Evolutionary conservation across 2,329 filamentous ascomycete genomes (phyloP), one percentile per base, ranked within the genome.

Genomic region (Xylariaceae sp.): DNA sequence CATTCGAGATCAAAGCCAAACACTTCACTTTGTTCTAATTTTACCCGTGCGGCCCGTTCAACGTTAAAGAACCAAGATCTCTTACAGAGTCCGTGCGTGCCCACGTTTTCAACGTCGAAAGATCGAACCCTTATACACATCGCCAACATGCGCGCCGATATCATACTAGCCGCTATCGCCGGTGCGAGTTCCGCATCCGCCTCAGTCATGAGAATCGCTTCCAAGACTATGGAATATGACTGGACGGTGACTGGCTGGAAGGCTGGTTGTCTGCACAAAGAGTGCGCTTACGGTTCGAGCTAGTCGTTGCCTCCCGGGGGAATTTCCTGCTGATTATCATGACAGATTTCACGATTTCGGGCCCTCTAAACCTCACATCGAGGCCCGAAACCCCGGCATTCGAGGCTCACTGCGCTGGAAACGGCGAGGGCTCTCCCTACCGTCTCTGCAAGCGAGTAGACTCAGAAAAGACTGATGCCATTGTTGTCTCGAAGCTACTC

Each of bases 271-370:
- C 39, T 48, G 6, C 34, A n/a, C 19, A 9, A 39, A 1, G 54
- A 55, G 3, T 70, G 67, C 49, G 55, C 51, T 45, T 70, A 70
- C 53, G 63, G 67, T 68, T 57, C 52, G 62, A 19, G 32, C 50
- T 45, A 32, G 26, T 34, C 32, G 8, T 41, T 11, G 26, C 39
- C 37, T 50, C 29, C 11, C 34, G 26, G 32, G 58, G 50, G 65
- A 63, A 53, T 26, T 50, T 19, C 19, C 6, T 48, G 27, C 51
- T 58, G 32, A 60, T 27, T 26, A 39, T 47, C 32, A 19, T 47
- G 30, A 1, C 31, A 65, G 67, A 68, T 51, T 70, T 69, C 60
- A 65, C 67, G 57, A 59, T 71, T 45, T 65, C 66, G 34, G 70
- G 65, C 39, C 57, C 54, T 51, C 65, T 57, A 29, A 65, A 65